These are phyloP conservation scores for Blakeslea trispora DNA, from an alignment of 371 early-diverging fungal species.

Conservation along the genomic window DNA sequence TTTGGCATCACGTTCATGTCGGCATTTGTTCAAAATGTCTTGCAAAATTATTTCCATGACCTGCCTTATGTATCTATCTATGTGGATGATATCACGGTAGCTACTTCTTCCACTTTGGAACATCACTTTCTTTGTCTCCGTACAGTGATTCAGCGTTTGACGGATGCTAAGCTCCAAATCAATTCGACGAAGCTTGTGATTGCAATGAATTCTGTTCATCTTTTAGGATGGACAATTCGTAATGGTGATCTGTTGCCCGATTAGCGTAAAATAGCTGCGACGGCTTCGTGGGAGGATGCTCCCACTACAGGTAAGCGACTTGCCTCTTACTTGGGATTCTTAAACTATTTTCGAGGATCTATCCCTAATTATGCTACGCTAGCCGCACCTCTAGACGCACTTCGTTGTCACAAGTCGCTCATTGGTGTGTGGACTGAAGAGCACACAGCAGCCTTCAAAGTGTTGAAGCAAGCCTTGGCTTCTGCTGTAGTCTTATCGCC, in stretches of 20 bases:
- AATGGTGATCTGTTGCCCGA: constrained; percentile 8
- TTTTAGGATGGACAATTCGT: constrained; percentile 7
- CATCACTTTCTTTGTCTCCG: constrained; percentile 2
- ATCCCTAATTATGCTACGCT: constrained; percentile 14
- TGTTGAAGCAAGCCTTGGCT: not conserved
- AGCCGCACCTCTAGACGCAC: constrained; percentile 19
- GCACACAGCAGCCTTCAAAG: constrained; percentile 4
- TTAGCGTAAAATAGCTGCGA: constrained; percentile 2
- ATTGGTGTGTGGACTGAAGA: not conserved
- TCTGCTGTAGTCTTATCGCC: constrained; percentile 6
- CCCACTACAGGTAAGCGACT: constrained; percentile 15
- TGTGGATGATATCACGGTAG: constrained; percentile 6
- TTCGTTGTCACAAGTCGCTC: constrained; percentile 12
- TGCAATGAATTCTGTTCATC: not conserved
- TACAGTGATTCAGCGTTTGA: constrained; percentile 8
- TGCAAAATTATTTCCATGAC: constrained; percentile 5
- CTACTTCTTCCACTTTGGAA: not conserved
- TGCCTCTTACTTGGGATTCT: constrained; percentile 17
- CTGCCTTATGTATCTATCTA: constrained; percentile 2
- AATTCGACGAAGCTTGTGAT: constrained; percentile 1
- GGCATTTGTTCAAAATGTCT: not conserved
- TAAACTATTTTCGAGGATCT: constrained; percentile 26
- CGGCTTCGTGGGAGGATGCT: not conserved
- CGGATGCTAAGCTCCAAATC: not conserved
- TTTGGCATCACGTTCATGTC: constrained; percentile 6